Evolutionary conservation across 768 basidiomycete species (phyloP).

Genomic region (Lentinula sp.): DNA sequence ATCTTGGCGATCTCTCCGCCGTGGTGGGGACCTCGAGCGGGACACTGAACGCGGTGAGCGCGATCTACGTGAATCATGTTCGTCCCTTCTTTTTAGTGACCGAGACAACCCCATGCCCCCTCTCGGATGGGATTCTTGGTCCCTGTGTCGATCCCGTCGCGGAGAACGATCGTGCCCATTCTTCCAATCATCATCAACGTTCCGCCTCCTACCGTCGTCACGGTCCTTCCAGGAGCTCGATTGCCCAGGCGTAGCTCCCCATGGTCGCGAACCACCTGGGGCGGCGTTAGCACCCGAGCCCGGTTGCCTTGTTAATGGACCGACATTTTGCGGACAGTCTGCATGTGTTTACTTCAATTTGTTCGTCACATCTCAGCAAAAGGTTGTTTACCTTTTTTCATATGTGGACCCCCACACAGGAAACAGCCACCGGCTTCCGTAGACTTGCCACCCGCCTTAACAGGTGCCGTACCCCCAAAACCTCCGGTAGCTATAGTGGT

Average conservation of each 20-base stretch:
- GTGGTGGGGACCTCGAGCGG: conserved; percentile 22
- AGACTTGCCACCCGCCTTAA: conserved; percentile 50
- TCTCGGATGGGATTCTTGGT: conserved; percentile 15
- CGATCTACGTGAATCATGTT: conserved; percentile 15
- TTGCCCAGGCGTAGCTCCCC: conserved; percentile 23
- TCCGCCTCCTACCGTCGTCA: conserved; percentile 6
- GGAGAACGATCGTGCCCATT: conserved; percentile 15
- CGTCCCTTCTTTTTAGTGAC: conserved; percentile 18
- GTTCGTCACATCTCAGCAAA: not conserved
- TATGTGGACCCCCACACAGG: conserved; percentile 88
- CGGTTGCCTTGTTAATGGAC: conserved; percentile 21
- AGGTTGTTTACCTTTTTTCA: conserved; percentile 68
- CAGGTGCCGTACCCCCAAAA: conserved; percentile 53
- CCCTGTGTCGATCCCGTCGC: conserved; percentile 8
- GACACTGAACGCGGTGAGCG: conserved; percentile 18
- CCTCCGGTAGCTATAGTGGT: conserved; percentile 64
- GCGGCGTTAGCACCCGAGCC: conserved; percentile 29
- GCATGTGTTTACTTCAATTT: not conserved
- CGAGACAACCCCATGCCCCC: conserved; percentile 18
- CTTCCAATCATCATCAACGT: not conserved
- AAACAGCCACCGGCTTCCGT: conserved; percentile 75
- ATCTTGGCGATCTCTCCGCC: conserved; percentile 16
- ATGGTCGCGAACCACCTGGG: conserved; percentile 22
- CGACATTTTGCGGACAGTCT: conserved; percentile 51
- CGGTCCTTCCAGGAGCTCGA: conserved; percentile 29